Evolutionary conservation across 768 basidiomycete genomes (phyloP), one percentile per base, ranked within the genome.

Genomic region (Pisolithus microcarpus): DNA sequence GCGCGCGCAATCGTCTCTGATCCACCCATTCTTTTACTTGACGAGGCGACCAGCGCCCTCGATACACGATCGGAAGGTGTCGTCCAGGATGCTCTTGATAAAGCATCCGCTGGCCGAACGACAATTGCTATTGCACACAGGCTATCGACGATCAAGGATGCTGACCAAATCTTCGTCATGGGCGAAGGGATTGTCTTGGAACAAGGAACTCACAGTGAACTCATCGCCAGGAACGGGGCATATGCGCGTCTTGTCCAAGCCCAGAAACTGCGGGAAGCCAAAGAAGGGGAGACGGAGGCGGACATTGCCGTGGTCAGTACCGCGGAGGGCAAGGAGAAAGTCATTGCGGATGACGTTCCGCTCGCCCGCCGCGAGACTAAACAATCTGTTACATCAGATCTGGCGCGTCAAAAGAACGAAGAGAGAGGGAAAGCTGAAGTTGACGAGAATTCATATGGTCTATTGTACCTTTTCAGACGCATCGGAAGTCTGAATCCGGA

Each of bases 41-140:
- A 34, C 11, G 34, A 34, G 34, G 34, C 34, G 4, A 34, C 34
- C 11, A 83, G 81, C 55, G 91, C 91, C 34, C 75, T 93, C n/a
- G 91, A 93, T 68, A 90, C 90, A 0, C 87, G 87, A 58, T 87
- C 87, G 3, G 84, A 86, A 62, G 90, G 89, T 52, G 76, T 93
- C 52, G 91, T 95, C 0, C 91, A 93, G 68, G 86, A 93, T 65
- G 91, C 91, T 19, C 65, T 93, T 48, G 90, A 95, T 64, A 91
- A 90, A 66, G 91, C 90, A 55, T 74, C 87, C 24, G 77, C 66
- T 66, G 86, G 84, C 42, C 83, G 86, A 47, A 88, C 87, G 9
- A 87, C 85, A 0, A 86, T 89, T 65, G 86, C 85, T 7, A 87
- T 89, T 49, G 85, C 88, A 28, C 86, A 87, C 57, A 79, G 87